phyloP scores from a whole-genome alignment of 140 eudicot genomes.

The Oenanthe javanica region DNA sequence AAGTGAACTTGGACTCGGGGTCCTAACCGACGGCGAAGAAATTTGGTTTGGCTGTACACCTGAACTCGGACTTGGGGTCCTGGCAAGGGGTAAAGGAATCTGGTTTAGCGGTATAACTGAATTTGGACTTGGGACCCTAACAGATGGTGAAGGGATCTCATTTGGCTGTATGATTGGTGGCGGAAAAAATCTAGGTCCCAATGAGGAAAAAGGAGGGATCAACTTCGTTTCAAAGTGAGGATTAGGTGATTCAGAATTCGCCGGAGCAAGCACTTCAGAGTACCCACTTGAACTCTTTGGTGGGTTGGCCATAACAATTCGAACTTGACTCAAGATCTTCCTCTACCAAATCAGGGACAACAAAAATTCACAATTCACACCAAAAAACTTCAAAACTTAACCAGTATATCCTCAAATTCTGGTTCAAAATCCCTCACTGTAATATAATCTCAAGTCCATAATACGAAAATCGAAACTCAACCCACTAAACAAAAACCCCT shows the following conservation, averaged over 20 bases:
- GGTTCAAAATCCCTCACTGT: background rate
- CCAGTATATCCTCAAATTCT: background rate
- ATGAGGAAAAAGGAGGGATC: constrained; percentile 34
- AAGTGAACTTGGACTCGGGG: constrained; percentile 37
- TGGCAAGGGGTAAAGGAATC: constrained; percentile 38
- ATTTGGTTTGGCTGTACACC: constrained; percentile 43
- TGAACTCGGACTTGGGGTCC: constrained; percentile 37
- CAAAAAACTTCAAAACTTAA: constrained; percentile 20
- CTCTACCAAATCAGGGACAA: constrained; percentile 6
- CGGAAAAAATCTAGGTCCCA: constrained; percentile 44
- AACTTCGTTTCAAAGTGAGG: constrained; percentile 29
- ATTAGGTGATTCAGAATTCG: constrained; percentile 35
- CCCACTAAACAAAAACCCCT: background rate
- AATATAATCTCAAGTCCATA: background rate
- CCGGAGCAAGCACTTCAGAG: constrained; percentile 33
- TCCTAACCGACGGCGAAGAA: constrained; percentile 38
- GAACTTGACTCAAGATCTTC: constrained; percentile 10
- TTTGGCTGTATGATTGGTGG: constrained; percentile 35
- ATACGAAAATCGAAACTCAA: background rate
- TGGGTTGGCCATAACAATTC: constrained; percentile 49
- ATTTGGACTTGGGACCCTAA: constrained; percentile 35
- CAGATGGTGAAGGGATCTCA: constrained; percentile 36
- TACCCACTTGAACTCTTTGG: constrained; percentile 37
- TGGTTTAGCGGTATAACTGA: constrained; percentile 47
- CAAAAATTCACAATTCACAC: background rate